Evolutionary conservation across 108 stramenopile species (phyloP).

Genomic region (Epithemia pelagica): DNA sequence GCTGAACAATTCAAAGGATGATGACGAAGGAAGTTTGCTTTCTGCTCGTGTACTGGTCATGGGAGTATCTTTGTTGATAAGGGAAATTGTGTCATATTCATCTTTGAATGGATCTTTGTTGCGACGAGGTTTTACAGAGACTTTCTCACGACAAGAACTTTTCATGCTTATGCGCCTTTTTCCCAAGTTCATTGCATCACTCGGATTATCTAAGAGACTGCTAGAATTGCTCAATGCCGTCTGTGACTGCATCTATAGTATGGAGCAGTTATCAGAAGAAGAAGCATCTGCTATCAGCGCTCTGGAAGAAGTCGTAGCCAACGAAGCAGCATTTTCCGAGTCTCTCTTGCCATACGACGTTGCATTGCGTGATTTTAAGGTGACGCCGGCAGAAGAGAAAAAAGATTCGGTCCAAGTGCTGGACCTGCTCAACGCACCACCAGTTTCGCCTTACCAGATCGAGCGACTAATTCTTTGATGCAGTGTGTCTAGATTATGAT

Average conservation of each 20-base stretch:
- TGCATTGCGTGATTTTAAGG: not conserved
- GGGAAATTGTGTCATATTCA: not conserved
- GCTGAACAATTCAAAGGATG: no score
- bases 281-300: not conserved
- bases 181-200: not conserved
- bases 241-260: not conserved
- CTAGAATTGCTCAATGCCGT: not conserved
- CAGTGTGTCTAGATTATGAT: no score
- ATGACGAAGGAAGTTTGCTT: no score
- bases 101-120: not conserved
- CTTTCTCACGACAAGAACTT: not conserved
- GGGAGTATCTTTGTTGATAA: not conserved
- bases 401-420: no score
- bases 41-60: not conserved
- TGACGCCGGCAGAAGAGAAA: no score
- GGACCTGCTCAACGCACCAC: no score
- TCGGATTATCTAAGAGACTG: not conserved
- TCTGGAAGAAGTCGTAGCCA: not conserved
- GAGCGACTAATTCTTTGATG: constrained; percentile 3
- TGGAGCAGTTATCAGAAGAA: not conserved
- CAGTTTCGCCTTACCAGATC: not conserved
- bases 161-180: not conserved
- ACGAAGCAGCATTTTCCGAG: not conserved
- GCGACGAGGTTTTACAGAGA: not conserved
- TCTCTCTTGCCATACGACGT: not conserved